Base-by-base conservation (phyloP, 306 rosid genomes). In the Prosopis cineraria region DNA sequence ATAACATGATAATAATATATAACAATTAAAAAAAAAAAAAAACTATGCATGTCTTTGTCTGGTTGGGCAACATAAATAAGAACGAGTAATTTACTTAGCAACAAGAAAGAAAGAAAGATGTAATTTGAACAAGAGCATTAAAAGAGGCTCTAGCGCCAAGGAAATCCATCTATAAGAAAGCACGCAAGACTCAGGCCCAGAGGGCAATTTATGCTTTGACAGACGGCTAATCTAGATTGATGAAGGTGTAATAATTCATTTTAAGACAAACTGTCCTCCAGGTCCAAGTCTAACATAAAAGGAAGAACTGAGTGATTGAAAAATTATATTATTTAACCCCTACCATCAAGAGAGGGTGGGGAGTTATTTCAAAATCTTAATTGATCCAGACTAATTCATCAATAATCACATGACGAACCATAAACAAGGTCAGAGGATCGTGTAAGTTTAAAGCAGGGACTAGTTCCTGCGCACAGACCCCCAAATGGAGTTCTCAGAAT, bases 391-490 rank as follows among this genome's bases (percentile, higher is more conserved):
- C 40, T 34, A 73, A 66, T 67, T 20, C 0, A 20, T n/a, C 12
- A 52, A 52, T 78, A 16, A 59, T 58, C 52, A 73, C 47, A 20
- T 29, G 50, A 67, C 3, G 27, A 58, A 82, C 67, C 22, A 22
- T 65, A 30, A 64, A 29, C 59, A 56, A 29, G 74, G 47, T 34
- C 55, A 67, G 80, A 66, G 39, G 66, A 82, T 60, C n/a, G n/a
- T 50, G 20, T 24, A 50, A 34, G 70, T 17, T n/a, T 34, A 64
- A n/a, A 34, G 29, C 14, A 64, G 44, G 44, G 69, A 34, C 45
- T 64, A 64, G 36, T 34, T 64, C 41, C 27, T 19, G 69, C 9
- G 27, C 30, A 36, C 43, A 43, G 44, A 62, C 65, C 65, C 65
- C 65, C 60, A 62, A 68, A 63, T 5, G 34, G 52, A 53, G 36